Evolutionary conservation across 2,329 filamentous ascomycete genomes (phyloP).

Genomic region (Colletotrichum sp.): DNA sequence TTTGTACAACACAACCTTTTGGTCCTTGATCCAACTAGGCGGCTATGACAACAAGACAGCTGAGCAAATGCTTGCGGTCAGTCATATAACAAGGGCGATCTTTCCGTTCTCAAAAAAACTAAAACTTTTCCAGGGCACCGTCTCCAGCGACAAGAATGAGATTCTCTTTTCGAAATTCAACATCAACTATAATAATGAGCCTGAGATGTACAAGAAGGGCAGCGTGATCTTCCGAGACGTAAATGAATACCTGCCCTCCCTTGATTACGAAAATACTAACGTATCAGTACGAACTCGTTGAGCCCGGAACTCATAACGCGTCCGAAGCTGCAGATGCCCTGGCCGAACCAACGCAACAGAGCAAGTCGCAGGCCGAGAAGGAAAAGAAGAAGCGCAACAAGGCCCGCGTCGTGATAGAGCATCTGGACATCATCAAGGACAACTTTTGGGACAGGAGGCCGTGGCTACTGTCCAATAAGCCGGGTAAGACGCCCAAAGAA

Average conservation of each 20-base stretch:
- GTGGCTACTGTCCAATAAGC: constrained; percentile 80
- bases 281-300: constrained; percentile 71
- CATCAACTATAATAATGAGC: constrained; percentile 98
- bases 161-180: constrained; percentile 87
- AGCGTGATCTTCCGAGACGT: constrained; percentile 88
- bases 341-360: constrained; percentile 62
- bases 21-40: constrained; percentile 82
- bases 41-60: constrained; percentile 79
- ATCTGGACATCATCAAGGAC: constrained; percentile 94
- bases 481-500: constrained; percentile 72
- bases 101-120: no score
- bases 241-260: constrained; percentile 9
- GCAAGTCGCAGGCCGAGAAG: constrained; percentile 83
- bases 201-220: constrained; percentile 90
- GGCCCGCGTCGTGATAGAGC: constrained; percentile 80
- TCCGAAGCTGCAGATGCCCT: constrained; percentile 51
- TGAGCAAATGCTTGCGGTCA: constrained; percentile 77
- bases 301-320: constrained; percentile 55
- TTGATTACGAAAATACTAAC: not conserved
- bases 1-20: constrained; percentile 97
- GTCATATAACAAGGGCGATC: constrained; percentile 18
- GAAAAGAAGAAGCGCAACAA: constrained; percentile 82
- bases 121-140: constrained; percentile 66
- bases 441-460: constrained; percentile 90
- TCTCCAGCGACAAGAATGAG: constrained; percentile 92